phyloP scores from a whole-genome alignment of 305 asterid genomes.

The Fraxinus floribunda region DNA sequence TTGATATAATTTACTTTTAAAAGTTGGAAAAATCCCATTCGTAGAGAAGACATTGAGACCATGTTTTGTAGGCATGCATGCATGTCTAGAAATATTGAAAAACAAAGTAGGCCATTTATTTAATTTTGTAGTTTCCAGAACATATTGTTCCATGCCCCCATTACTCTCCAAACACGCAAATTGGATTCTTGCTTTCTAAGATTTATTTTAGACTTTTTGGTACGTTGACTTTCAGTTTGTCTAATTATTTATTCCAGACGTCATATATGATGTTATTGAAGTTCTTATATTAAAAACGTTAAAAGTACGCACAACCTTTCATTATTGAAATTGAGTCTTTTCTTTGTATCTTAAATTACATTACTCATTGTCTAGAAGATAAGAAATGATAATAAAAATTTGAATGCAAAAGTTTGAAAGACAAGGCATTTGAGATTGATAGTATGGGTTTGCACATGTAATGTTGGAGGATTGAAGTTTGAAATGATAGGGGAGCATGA shows the following conservation, averaged over 20 bases:
- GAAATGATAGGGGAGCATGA: conserved; percentile 33
- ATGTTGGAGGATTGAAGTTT: conserved; percentile 49
- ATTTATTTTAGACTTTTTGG: not conserved
- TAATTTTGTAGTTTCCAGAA: not conserved
- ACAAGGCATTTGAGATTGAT: conserved; percentile 27
- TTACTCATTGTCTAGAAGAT: not conserved
- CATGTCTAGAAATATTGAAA: not conserved
- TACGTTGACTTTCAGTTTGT: too few species aligned
- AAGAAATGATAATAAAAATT: not conserved
- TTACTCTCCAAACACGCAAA: not conserved
- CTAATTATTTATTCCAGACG: too few species aligned
- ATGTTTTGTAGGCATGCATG: not conserved
- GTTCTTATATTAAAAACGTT: too few species aligned
- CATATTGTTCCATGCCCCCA: conserved; percentile 22
- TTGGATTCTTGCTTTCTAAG: not conserved
- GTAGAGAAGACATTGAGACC: not conserved
- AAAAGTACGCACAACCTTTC: not conserved
- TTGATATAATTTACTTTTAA: not conserved
- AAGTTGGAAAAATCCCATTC: not conserved
- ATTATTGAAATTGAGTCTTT: not conserved
- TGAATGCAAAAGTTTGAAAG: conserved; percentile 12
- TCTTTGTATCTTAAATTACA: not conserved
- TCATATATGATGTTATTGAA: too few species aligned
- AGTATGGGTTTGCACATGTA: conserved; percentile 51
- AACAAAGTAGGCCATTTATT: not conserved